These are phyloP conservation scores for Euptelea pleiosperma DNA, from an alignment of 164 flowering plant genomes.

Conservation along the genomic window DNA sequence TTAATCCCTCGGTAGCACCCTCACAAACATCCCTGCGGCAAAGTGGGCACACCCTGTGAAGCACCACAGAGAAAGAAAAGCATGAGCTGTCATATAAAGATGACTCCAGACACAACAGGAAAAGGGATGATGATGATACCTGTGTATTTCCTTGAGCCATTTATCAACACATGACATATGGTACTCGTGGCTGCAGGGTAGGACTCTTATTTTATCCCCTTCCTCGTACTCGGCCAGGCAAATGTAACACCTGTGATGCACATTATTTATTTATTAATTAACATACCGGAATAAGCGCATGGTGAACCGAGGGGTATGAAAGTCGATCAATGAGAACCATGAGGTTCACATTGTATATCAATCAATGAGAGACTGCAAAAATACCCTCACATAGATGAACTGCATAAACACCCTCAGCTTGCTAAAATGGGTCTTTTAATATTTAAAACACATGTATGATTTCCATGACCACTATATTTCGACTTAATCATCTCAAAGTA, in stretches of 20 bases:
- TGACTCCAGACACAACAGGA: neutral
- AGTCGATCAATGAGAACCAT: too few relatives aligned
- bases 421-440: too few relatives aligned
- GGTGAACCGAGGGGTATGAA: too few relatives aligned
- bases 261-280: too few relatives aligned
- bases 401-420: too few relatives aligned
- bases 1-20: constrained; percentile 28
- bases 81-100: neutral
- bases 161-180: constrained; percentile 79
- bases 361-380: too few relatives aligned
- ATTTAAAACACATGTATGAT: too few relatives aligned
- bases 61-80: constrained; percentile 1
- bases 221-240: constrained; percentile 78
- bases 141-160: constrained; percentile 84
- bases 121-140: constrained; percentile 33
- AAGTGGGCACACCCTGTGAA: constrained; percentile 74
- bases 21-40: constrained; percentile 76
- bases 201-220: constrained; percentile 67
- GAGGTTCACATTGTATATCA: too few relatives aligned
- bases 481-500: too few relatives aligned
- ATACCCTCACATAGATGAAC: too few relatives aligned
- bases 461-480: too few relatives aligned
- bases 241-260: constrained; percentile 60
- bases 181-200: constrained; percentile 77
- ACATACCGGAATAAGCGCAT: too few relatives aligned